A percentile compares a stretch with the other conserved stretches of the same genome.
Evolutionary conservation across 2,329 filamentous ascomycete genomes (phyloP).

Genomic region (Aspergillus sojae): DNA sequence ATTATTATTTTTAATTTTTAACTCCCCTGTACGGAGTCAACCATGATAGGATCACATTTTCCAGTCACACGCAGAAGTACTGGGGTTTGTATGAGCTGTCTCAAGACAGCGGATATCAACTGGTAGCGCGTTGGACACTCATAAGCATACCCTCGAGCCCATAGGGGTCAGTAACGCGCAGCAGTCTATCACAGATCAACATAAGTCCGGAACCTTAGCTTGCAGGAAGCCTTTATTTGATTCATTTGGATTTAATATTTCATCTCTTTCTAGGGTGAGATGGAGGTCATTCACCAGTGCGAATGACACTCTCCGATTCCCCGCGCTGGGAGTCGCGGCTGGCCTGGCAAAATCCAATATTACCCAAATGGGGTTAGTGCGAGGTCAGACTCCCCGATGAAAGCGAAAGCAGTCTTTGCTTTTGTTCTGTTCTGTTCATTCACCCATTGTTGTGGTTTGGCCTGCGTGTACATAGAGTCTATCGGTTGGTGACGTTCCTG

Average conservation of each 20-base stretch:
- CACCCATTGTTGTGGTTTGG: background rate
- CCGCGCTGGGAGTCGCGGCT: background rate
- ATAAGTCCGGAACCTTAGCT: slow-evolving; percentile 8
- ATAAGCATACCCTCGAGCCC: background rate
- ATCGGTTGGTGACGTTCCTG: background rate
- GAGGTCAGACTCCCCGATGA: background rate
- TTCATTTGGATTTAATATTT: background rate
- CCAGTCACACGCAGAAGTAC: slow-evolving; percentile 11
- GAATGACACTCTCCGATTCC: background rate
- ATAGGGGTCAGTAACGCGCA: background rate
- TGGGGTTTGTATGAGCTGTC: slow-evolving; percentile 5
- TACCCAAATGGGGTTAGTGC: slow-evolving; percentile 5
- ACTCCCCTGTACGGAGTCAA: background rate
- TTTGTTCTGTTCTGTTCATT: background rate
- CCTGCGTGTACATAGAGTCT: background rate
- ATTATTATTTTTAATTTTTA: background rate
- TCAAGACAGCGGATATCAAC: background rate
- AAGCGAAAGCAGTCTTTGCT: background rate
- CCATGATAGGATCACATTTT: slow-evolving; percentile 10
- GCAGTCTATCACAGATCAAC: background rate
- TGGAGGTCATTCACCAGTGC: background rate
- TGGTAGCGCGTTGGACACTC: background rate
- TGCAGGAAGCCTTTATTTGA: slow-evolving; percentile 2
- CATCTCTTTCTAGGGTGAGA: background rate
- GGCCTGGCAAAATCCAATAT: slow-evolving; percentile 9